Evolutionary conservation across 148 eudicot genomes (phyloP).

Genomic region (Vaccinium corymbosum): DNA sequence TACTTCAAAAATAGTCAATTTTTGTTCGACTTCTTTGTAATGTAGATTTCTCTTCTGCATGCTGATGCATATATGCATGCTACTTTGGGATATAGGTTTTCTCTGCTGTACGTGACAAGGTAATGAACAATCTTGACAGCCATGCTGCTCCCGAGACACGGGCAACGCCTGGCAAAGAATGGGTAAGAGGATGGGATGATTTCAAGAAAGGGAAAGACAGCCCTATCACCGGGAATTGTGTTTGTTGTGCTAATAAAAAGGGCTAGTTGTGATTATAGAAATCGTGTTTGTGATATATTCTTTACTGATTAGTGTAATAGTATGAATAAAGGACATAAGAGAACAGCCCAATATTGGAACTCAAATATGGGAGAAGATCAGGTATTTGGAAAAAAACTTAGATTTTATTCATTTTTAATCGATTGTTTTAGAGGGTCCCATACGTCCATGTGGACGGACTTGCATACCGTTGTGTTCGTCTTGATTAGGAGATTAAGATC

Average conservation of each 20-base stretch:
- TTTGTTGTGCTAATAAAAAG: neutral
- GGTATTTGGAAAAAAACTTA: no score
- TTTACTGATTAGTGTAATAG: neutral
- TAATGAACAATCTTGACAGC: conserved; percentile 54
- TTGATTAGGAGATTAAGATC: no score
- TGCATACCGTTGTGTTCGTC: no score
- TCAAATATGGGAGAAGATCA: neutral
- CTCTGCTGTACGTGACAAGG: conserved; percentile 58
- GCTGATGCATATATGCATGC: neutral
- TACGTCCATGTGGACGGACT: no score
- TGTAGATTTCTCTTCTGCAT: neutral
- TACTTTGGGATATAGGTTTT: conserved; percentile 48
- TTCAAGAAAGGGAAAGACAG: conserved; percentile 67
- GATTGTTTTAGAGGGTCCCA: no score
- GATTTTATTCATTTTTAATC: no score
- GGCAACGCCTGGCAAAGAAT: conserved; percentile 73
- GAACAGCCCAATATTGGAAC: neutral
- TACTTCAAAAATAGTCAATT: no score
- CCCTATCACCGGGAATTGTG: conserved; percentile 52
- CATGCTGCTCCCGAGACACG: conserved; percentile 80
- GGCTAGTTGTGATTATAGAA: neutral
- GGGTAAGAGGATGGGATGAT: conserved; percentile 99
- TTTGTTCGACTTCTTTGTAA: neutral
- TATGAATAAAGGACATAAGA: neutral
- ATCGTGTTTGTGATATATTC: neutral